Conservation (phyloP, 139 green algal species). For the Parachlorella kessleri region DNA sequence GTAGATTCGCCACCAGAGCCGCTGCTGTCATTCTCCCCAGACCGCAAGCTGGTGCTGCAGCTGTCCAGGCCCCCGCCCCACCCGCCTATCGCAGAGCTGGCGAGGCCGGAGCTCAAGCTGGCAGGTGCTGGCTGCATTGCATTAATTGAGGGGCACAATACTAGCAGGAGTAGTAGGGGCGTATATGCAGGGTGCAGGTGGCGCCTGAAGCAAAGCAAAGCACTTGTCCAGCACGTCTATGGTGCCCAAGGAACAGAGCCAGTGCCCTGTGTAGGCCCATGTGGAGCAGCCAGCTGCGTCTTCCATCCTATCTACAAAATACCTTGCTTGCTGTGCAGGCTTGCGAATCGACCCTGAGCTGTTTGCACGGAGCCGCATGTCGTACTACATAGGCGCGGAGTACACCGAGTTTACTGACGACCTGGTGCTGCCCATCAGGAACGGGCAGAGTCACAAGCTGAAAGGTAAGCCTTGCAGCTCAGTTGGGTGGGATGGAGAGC, state of each 20-base stretch:
- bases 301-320: too few relatives aligned
- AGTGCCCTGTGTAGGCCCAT: too few relatives aligned
- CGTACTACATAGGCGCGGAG: slow-evolving; percentile 61
- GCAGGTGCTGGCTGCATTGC: too few relatives aligned
- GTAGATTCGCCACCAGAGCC: slow-evolving; percentile 86
- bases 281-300: too few relatives aligned
- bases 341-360: slow-evolving; percentile 88
- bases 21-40: slow-evolving; percentile 88
- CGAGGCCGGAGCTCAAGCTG: slow-evolving; percentile 93
- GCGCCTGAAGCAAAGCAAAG: too few relatives aligned
- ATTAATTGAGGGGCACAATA: too few relatives aligned
- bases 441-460: background rate
- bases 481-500: too few relatives aligned
- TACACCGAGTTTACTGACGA: slow-evolving; percentile 42
- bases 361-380: slow-evolving; percentile 80
- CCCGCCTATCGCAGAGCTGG: slow-evolving; percentile 90
- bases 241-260: too few relatives aligned
- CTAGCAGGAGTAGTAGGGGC: too few relatives aligned
- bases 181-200: too few relatives aligned
- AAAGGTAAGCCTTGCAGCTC: too few relatives aligned
- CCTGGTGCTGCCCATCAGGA: background rate
- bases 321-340: slow-evolving; percentile 56
- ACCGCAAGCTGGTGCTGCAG: slow-evolving; percentile 85
- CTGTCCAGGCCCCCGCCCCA: slow-evolving; percentile 74
- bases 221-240: too few relatives aligned